Evolutionary conservation across 2,329 filamentous ascomycete genomes (phyloP).

Genomic region (Pseudogymnoascus pannorum): DNA sequence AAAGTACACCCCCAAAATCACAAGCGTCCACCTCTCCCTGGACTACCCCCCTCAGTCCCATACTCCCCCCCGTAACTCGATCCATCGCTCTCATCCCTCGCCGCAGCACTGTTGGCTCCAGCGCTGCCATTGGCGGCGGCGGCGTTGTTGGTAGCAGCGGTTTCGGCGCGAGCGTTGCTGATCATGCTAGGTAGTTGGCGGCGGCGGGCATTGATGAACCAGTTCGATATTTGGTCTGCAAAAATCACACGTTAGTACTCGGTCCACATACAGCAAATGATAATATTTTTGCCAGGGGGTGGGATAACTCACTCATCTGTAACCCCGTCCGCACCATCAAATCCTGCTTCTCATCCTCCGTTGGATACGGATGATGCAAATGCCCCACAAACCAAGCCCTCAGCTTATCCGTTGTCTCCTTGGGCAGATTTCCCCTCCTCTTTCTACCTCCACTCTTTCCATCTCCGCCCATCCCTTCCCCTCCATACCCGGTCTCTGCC

Average conservation of each 20-base stretch:
- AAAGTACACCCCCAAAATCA: neutral
- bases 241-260: neutral
- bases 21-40: neutral
- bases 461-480: neutral
- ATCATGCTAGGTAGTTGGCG: slow-evolving; percentile 56
- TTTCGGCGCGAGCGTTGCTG: slow-evolving; percentile 47
- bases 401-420: slow-evolving; percentile 76
- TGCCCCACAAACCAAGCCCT: slow-evolving; percentile 74
- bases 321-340: slow-evolving; percentile 70
- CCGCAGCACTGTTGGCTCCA: slow-evolving; percentile 20
- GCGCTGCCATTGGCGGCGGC: slow-evolving; percentile 24
- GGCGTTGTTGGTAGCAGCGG: slow-evolving; percentile 41
- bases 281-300: too few relatives aligned
- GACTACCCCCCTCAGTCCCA: neutral
- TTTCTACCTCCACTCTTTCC: slow-evolving; percentile 42
- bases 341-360: slow-evolving; percentile 79
- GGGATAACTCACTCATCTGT: slow-evolving; percentile 69
- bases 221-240: slow-evolving; percentile 65
- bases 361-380: slow-evolving; percentile 75
- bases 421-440: slow-evolving; percentile 80
- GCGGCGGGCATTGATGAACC: slow-evolving; percentile 72
- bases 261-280: neutral
- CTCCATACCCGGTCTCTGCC: neutral
- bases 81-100: slow-evolving; percentile 19
- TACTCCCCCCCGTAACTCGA: slow-evolving; percentile 10